Base-by-base conservation (phyloP, 2,329 filamentous ascomycete genomes). In the Neonectria coccinea region DNA sequence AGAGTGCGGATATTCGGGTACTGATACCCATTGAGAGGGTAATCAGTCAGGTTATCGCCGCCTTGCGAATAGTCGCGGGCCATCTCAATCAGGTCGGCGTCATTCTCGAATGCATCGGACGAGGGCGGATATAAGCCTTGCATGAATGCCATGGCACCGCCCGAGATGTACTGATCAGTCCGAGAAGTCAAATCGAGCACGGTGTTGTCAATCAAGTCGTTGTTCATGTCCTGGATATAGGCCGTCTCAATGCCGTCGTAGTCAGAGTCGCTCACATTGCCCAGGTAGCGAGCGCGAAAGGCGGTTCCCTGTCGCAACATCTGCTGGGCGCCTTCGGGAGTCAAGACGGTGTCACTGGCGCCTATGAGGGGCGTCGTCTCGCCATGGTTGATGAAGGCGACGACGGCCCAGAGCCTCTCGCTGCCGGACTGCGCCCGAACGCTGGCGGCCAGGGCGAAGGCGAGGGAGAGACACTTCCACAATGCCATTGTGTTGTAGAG, bases 51-150 rank as follows among this genome's bases (percentile, higher is more conserved):
- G 5, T 85, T 87, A 11, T 88, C 67, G 22, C 52, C 59, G 6
- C 64, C 58, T 2, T 61, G 42, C 5, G 59, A 58, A 36, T 73
- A 70, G 47, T 78, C 72, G 41, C 83, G 86, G 66, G 87, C 82
- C 12, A 85, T 81, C 39, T 77, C 74, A 10, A 64, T 48, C 22
- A 76, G 77, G 4, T 76, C 78, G 12, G 73, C 74, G 20, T 59
- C 59, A 12, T 60, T 59, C 39, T 70, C 68, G 39, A 79, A 81
- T 0, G 72, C 67, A 10, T 73, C 65, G 4, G 83, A 83, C 1
- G 86, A 84, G 0, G 93, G 92, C 2, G 94, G 93, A 74, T 97
- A 97, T 4, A 97, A 83, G 5, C 91, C 93, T 76, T 97, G 94
- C 70, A 96, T 80, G 78, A 97, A 97, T 1, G 90, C 93, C 56